Conservation (phyloP, 1,139 yeast species). For the Wickerhamiella infanticola region DNA sequence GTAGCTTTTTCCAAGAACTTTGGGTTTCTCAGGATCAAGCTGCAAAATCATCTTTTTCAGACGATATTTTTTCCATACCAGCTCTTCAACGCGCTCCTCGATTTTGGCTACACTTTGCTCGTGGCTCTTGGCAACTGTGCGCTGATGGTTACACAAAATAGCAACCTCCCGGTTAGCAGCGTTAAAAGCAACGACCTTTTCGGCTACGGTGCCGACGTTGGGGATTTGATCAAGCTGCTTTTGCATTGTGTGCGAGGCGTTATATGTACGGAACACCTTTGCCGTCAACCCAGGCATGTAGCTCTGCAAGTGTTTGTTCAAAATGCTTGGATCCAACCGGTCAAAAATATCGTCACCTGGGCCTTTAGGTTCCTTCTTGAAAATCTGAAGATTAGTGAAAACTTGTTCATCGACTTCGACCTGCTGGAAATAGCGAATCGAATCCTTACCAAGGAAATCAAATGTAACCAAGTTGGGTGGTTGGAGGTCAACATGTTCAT, state of each 20-base stretch:
- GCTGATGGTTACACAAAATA: constrained; percentile 91
- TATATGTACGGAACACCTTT: constrained; percentile 92
- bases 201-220: constrained; percentile 74
- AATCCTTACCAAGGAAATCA: constrained; percentile 92
- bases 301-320: constrained; percentile 74
- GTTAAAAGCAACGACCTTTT: constrained; percentile 73
- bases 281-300: constrained; percentile 93
- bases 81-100: constrained; percentile 58
- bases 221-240: constrained; percentile 74
- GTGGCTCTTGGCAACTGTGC: constrained; percentile 76
- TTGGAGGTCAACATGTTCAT: constrained; percentile 69
- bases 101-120: constrained; percentile 68
- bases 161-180: constrained; percentile 96
- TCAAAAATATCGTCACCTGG: constrained; percentile 92
- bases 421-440: constrained; percentile 82
- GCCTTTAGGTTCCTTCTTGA: constrained; percentile 73
- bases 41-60: constrained; percentile 53
- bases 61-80: constrained; percentile 71
- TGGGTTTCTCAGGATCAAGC: constrained; percentile 44
- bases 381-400: constrained; percentile 71
- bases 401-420: constrained; percentile 84
- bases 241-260: constrained; percentile 94
- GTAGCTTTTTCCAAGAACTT: constrained; percentile 31
- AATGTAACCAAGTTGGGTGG: constrained; percentile 84
- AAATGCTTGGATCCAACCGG: constrained; percentile 64